Percentiles rank a stretch among this genome's conserved stretches.
Conservation (phyloP, 352 stramenopile genomes). For the Elongisporangium undulatum region DNA sequence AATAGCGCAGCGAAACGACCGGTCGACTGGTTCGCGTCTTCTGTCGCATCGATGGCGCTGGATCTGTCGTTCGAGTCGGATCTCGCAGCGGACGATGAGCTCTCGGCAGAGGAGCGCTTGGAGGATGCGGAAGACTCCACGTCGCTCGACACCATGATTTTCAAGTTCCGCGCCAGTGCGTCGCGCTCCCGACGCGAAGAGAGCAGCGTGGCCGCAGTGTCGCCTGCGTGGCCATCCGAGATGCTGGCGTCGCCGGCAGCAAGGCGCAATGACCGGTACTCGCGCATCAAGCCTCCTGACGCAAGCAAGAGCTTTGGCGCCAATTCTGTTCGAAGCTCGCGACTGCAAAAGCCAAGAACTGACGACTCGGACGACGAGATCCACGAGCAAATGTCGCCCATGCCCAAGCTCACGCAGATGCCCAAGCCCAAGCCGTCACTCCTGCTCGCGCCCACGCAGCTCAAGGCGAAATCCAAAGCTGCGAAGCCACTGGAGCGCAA, state of each 20-base stretch:
- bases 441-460: constrained; percentile 10
- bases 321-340: no score
- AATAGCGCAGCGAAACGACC: no score
- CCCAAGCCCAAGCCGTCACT: constrained; percentile 39
- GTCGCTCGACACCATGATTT: constrained; percentile 49
- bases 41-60: constrained; percentile 1
- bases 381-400: constrained; percentile 22
- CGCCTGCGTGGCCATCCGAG: not conserved
- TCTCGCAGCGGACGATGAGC: constrained; percentile 5
- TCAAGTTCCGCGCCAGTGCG: constrained; percentile 34
- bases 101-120: not conserved
- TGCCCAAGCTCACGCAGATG: constrained; percentile 42
- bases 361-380: constrained; percentile 8
- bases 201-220: not conserved
- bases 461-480: constrained; percentile 2
- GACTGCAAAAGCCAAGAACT: not conserved
- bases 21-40: no score
- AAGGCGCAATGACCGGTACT: no score
- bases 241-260: not conserved
- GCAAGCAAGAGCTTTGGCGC: no score
- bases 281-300: no score
- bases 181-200: constrained; percentile 4
- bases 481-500: no score
- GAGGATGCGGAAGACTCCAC: constrained; percentile 7
- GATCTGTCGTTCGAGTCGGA: constrained; percentile 25